phyloP scores from a whole-genome alignment of 1,284 basidiomycete genomes.

The Ustilago nuda region DNA sequence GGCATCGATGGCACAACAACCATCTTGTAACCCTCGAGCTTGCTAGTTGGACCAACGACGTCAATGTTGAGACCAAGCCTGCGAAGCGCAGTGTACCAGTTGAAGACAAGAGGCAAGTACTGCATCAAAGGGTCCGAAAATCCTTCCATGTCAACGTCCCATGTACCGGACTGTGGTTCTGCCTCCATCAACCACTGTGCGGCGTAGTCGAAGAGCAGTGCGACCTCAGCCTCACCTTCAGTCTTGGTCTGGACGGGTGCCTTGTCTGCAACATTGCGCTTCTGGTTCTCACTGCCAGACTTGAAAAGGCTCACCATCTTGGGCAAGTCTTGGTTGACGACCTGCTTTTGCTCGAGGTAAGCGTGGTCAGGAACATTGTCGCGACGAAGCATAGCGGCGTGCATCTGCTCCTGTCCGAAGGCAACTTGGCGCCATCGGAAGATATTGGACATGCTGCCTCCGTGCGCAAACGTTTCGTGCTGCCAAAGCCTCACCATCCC shows the following conservation, averaged over 20 bases:
- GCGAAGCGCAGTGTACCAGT: constrained; percentile 50
- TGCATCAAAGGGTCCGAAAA: constrained; percentile 45
- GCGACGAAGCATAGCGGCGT: constrained; percentile 51
- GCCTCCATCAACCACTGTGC: constrained; percentile 45
- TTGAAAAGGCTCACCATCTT: constrained; percentile 26
- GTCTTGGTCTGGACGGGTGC: constrained; percentile 24
- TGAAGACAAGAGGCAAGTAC: constrained; percentile 44
- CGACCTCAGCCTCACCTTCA: constrained; percentile 43
- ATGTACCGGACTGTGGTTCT: constrained; percentile 51
- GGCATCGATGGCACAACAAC: constrained; percentile 51
- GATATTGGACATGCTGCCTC: constrained; percentile 47
- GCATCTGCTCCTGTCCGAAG: constrained; percentile 57
- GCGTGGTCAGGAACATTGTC: constrained; percentile 51
- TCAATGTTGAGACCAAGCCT: constrained; percentile 53
- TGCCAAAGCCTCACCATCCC: constrained; percentile 53
- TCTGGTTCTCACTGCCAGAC: constrained; percentile 4
- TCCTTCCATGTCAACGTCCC: constrained; percentile 27
- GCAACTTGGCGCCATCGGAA: constrained; percentile 57
- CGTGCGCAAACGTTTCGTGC: constrained; percentile 54
- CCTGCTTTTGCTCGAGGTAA: constrained; percentile 49
- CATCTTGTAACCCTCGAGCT: constrained; percentile 48
- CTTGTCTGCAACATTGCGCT: constrained; percentile 21
- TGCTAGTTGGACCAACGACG: constrained; percentile 36
- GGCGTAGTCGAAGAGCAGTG: constrained; percentile 46
- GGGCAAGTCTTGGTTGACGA: constrained; percentile 43